phyloP scores from a whole-genome alignment of 495 filamentous ascomycete species.

The Neurospora sp. region DNA sequence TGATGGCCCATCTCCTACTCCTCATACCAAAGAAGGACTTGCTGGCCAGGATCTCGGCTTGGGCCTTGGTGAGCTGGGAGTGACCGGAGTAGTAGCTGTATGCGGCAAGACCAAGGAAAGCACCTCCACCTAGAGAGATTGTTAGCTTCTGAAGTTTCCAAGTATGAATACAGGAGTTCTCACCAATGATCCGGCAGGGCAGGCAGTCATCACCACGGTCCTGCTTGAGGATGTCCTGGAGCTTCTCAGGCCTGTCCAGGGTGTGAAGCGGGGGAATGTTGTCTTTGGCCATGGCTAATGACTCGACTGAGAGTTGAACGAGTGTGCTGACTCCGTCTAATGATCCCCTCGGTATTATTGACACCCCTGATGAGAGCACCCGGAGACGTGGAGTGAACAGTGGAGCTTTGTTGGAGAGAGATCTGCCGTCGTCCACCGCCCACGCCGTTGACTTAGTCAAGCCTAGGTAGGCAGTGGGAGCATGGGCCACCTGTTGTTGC shows the following conservation, averaged over 20 bases:
- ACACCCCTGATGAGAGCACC: neutral
- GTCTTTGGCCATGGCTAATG: slow-evolving; percentile 29
- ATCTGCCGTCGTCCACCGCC: slow-evolving; percentile 4
- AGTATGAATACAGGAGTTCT: neutral
- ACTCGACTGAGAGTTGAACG: neutral
- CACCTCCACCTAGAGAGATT: slow-evolving; percentile 48
- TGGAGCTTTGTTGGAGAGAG: neutral
- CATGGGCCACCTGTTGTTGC: neutral
- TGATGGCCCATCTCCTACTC: slow-evolving; percentile 58
- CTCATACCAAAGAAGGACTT: slow-evolving; percentile 69
- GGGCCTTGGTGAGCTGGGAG: slow-evolving; percentile 59
- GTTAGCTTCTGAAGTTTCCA: neutral
- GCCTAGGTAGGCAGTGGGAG: too few relatives aligned
- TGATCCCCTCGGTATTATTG: neutral
- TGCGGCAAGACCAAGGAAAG: slow-evolving; percentile 79
- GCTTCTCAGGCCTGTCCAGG: slow-evolving; percentile 42
- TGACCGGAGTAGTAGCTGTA: slow-evolving; percentile 83
- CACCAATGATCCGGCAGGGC: slow-evolving; percentile 59
- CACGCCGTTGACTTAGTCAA: neutral
- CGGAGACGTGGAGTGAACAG: neutral
- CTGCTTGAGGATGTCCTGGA: slow-evolving; percentile 45
- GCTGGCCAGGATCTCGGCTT: slow-evolving; percentile 57
- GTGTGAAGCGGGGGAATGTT: slow-evolving; percentile 27
- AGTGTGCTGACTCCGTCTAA: neutral
- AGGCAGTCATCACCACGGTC: slow-evolving; percentile 61